These are phyloP conservation scores for Xylaria intraflava DNA, from an alignment of 495 filamentous ascomycete species.

Conservation along the genomic window DNA sequence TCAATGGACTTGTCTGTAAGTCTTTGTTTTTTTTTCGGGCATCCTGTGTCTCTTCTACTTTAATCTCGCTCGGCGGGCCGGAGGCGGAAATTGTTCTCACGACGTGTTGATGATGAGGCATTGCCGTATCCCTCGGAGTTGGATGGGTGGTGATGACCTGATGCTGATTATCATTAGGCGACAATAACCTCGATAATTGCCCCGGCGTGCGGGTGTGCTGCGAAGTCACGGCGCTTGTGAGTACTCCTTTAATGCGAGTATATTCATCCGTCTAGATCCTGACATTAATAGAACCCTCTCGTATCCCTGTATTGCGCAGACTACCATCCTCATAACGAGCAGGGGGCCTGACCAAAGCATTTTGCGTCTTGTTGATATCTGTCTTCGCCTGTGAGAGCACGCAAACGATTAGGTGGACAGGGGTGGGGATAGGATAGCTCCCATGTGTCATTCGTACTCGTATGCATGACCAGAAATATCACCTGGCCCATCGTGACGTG, in stretches of 20 bases:
- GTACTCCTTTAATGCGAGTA: not conserved
- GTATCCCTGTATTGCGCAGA: constrained; percentile 22
- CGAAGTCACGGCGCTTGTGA: constrained; percentile 27
- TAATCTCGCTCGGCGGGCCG: too few relatives aligned
- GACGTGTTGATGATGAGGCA: not conserved
- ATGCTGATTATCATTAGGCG: constrained; percentile 6
- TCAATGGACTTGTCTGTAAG: constrained; percentile 31
- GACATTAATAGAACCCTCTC: constrained; percentile 17
- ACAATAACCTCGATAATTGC: constrained; percentile 10
- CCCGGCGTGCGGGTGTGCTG: constrained; percentile 29
- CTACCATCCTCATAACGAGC: constrained; percentile 2
- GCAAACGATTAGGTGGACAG: not conserved
- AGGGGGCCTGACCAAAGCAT: constrained; percentile 10
- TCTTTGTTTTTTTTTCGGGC: not conserved
- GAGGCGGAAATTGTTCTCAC: too few relatives aligned
- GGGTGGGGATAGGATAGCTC: not conserved
- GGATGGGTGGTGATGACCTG: not conserved
- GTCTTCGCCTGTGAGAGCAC: not conserved
- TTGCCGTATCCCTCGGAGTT: not conserved
- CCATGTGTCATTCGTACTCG: not conserved
- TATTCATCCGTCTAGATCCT: not conserved
- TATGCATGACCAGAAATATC: not conserved
- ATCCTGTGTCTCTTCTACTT: not conserved
- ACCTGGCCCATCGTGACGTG: not conserved
- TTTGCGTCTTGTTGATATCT: not conserved